These are phyloP conservation scores for Penicillium pancosmium DNA, from an alignment of 495 filamentous ascomycete species.

Conservation along the genomic window DNA sequence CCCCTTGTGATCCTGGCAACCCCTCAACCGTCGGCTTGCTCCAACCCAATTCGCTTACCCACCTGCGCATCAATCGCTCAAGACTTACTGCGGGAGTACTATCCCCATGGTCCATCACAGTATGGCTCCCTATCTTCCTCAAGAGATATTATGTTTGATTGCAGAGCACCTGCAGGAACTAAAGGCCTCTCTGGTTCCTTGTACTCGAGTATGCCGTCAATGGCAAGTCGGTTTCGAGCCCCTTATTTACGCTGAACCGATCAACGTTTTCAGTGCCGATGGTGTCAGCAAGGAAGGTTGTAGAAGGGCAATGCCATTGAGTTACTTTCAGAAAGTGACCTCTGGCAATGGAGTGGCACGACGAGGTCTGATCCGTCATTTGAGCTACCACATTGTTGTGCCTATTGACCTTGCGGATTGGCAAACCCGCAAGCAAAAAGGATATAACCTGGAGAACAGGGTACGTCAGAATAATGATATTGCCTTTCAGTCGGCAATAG, in stretches of 20 bases:
- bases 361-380: background rate
- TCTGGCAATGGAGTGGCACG: too few relatives aligned
- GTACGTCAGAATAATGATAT: background rate
- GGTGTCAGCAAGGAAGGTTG: constrained; percentile 2
- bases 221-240: constrained; percentile 9
- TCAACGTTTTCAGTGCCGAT: constrained; percentile 1
- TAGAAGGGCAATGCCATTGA: background rate
- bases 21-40: background rate
- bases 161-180: background rate
- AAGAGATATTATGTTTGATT: background rate
- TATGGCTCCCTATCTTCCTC: too few relatives aligned
- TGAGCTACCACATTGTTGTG: constrained; percentile 6
- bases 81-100: too few relatives aligned
- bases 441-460: background rate
- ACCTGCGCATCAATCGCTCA: background rate
- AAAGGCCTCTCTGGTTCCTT: constrained; percentile 5
- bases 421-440: constrained; percentile 5
- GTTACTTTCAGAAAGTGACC: background rate
- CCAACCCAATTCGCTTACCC: background rate
- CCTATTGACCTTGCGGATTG: constrained; percentile 3
- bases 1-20: constrained; percentile 5
- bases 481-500: too few relatives aligned
- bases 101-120: too few relatives aligned
- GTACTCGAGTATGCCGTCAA: constrained; percentile 9
- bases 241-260: constrained; percentile 1